Base-by-base conservation (phyloP, 805 yeast species). In the Metschnikowia henanensis region DNA sequence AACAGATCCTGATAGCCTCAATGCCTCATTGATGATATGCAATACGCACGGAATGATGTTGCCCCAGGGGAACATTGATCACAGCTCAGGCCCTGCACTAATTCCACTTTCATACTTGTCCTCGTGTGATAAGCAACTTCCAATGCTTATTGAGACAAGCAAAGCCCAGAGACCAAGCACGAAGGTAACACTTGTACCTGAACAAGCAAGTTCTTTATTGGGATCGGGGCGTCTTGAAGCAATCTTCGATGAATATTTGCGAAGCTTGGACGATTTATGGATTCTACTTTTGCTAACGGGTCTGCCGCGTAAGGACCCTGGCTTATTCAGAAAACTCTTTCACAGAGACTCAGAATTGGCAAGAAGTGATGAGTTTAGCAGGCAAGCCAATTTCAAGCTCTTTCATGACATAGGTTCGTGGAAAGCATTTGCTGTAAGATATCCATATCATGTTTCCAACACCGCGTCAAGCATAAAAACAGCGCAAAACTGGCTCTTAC, bases 1-100 rank as follows among this genome's bases (percentile, higher is more conserved):
- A 1, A 68, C 78, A 0, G 90, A 84, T 52, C 89, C 89, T 0
- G 56, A 74, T 12, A 77, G 86, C 37, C 59, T 81, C 8, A 66
- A 68, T 16, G 64, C 73, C 10, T 67, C 77, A 36, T 59, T 83
- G 19, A 55, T 76, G 0, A 57, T 82, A 28, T 72, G 80, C 29
- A 49, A 65, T 30, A 77, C 75, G 49, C 74, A 77, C 45, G 47
- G 53, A 1, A 56, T 76, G 31, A 62, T 61, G 30, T 55, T 81
- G 22, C 84, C 84, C 1, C 13, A 53, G 30, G 43, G 30, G 37
- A 23, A 45, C 41, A 15, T 41, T 16, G 33, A 45, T 39, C 30
- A 51, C 22, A 48, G 52, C 6, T 25, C 47, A 4, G 41, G 22
- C 13, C 68, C 73, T 42, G 61, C 68, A 7, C 53, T 82, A 18